Percentiles rank a stretch among this genome's conserved stretches.
phyloP scores from a whole-genome alignment of 805 yeast genomes.

The Saturnispora galanensis region DNA sequence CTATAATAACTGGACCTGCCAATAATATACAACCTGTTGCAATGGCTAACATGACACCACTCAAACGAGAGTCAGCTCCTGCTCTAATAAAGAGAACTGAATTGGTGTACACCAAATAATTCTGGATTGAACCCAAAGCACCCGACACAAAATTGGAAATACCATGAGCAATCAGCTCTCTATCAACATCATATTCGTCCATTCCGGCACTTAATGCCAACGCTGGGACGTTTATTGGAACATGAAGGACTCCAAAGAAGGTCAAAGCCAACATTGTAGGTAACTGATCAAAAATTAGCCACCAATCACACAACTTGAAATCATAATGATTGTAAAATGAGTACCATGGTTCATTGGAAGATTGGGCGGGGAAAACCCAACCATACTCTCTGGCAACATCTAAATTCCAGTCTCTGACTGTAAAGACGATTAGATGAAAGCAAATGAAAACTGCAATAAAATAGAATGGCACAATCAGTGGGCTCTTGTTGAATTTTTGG shows the following conservation, averaged over 20 bases:
- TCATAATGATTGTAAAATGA: conserved; percentile 68
- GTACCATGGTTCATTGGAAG: conserved; percentile 77
- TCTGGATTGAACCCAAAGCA: conserved; percentile 77
- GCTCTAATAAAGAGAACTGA: conserved; percentile 85
- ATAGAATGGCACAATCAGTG: conserved; percentile 71
- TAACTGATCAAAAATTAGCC: conserved; percentile 50
- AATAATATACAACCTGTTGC: conserved; percentile 78
- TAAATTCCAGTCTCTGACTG: conserved; percentile 59
- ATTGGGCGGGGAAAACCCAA: conserved; percentile 72
- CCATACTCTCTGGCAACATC: conserved; percentile 58
- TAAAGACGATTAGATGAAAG: conserved; percentile 59
- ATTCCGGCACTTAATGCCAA: conserved; percentile 82
- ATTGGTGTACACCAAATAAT: conserved; percentile 90
- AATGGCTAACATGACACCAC: conserved; percentile 80
- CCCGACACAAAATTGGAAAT: conserved; percentile 83
- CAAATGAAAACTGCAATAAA: conserved; percentile 60
- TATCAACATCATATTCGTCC: conserved; percentile 81
- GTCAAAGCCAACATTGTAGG: conserved; percentile 96
- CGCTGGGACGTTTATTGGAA: conserved; percentile 97
- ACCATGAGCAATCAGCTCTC: conserved; percentile 93
- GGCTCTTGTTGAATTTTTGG: conserved; percentile 49
- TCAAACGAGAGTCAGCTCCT: conserved; percentile 83
- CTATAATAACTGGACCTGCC: conserved; percentile 87
- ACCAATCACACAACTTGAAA: conserved; percentile 67
- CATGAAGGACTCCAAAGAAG: conserved; percentile 91